These are phyloP conservation scores for Heliosperma pusillum DNA, from an alignment of 148 eudicot genomes.

Conservation along the genomic window DNA sequence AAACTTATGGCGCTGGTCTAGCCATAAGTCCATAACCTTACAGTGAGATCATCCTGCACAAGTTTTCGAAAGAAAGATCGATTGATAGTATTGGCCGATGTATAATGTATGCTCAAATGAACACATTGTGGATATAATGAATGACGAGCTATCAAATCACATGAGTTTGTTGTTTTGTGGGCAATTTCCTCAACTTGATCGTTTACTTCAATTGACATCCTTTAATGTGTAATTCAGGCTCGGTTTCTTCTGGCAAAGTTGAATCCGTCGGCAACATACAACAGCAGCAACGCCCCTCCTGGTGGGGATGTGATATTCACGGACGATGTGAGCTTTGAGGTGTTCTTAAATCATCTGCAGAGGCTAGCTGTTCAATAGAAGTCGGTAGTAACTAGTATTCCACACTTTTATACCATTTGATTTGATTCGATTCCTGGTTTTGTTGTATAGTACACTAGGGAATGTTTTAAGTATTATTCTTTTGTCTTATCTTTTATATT, in stretches of 20 bases:
- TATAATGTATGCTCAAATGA: too few relatives aligned
- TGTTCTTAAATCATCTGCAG: slow-evolving; percentile 87
- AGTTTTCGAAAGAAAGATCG: neutral
- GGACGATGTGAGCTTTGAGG: slow-evolving; percentile 93
- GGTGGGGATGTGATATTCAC: slow-evolving; percentile 89
- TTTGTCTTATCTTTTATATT: too few relatives aligned
- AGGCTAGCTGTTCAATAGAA: slow-evolving; percentile 77
- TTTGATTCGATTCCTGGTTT: slow-evolving; percentile 26
- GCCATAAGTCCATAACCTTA: neutral
- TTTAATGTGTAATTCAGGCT: slow-evolving; percentile 50
- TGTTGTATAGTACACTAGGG: slow-evolving; percentile 40
- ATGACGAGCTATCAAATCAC: too few relatives aligned
- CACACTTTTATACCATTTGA: slow-evolving; percentile 51
- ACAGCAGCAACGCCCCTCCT: slow-evolving; percentile 64
- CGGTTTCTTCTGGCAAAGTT: slow-evolving; percentile 94
- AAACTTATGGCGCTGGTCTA: too few relatives aligned
- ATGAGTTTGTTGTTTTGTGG: neutral
- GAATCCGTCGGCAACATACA: slow-evolving; percentile 94
- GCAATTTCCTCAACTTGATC: neutral
- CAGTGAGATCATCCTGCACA: neutral
- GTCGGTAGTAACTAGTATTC: neutral
- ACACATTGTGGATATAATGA: too few relatives aligned
- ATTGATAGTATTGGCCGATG: neutral
- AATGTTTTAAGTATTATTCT: slow-evolving; percentile 11
- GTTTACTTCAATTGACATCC: neutral